Base-by-base conservation (phyloP, 768 basidiomycete genomes). In the Clathrus columnatus region DNA sequence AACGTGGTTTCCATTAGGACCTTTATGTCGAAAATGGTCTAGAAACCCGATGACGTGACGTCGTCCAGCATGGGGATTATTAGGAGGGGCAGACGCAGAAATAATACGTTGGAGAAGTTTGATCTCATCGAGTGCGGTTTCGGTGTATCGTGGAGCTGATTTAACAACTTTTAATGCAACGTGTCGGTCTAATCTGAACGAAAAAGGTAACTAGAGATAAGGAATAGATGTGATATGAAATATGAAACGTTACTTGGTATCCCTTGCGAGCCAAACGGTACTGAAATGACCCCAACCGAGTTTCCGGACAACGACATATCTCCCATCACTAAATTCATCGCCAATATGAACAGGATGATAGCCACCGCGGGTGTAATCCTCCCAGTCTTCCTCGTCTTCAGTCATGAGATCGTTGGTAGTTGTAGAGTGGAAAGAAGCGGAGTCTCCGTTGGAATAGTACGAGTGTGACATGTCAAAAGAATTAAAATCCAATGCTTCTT, bases 121-220 rank as follows among this genome's bases (percentile, higher is more conserved):
- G 73, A 99, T 98, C 73, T 99, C 96, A 73, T 99, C 96, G 29
- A 98, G 75, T 0, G 96, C 96, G 0, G 96, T 99, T 67, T 99
- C 95, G 0, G 95, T 99, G 70, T 99, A 99, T 48, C 96, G 78
- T 0, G 86, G 83, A 0, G 95, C 96, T 16, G 94, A 96, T 71
- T 98, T 99, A 69, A 99, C 96, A 65, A 99, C 91, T 72, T 99
- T 99, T 68, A 99, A 85, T 14, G 96, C 96, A 64, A 99, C 96
- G 71, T 99, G 96, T 48, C 92, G 88, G 62, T 89, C 84, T 73
- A 92, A 77, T 67, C 95, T 99, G 72, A 7, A 41, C 56, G 17
- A 27, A 59, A 44, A 54, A 52, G 61, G 63, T 24, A 48, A 56
- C 21, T 20, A 52, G 27, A 23, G 41, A 30, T 23, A 27, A 45